These are phyloP conservation scores for Yamadazyma siamensis DNA, from an alignment of 1,139 yeast species.

Conservation along the genomic window DNA sequence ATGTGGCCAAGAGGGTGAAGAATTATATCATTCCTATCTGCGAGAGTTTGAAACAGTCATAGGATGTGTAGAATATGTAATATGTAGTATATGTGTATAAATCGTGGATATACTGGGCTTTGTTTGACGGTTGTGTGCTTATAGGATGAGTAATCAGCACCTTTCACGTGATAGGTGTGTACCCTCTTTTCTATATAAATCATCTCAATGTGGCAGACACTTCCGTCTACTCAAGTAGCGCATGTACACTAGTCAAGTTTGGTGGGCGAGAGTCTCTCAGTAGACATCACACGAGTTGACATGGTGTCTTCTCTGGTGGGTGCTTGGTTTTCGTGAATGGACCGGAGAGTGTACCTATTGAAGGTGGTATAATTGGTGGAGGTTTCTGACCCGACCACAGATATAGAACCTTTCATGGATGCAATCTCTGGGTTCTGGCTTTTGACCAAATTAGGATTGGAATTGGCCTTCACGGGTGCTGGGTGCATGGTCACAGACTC, in stretches of 20 bases:
- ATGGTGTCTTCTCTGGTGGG: too few relatives aligned
- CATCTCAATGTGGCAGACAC: too few relatives aligned
- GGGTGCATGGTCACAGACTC: conserved; percentile 1
- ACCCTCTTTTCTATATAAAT: too few relatives aligned
- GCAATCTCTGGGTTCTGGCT: conserved; percentile 16
- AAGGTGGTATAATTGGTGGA: conserved; percentile 8
- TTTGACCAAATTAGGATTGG: background rate
- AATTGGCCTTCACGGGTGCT: background rate
- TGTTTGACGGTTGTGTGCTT: too few relatives aligned
- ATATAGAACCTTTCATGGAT: conserved; percentile 23
- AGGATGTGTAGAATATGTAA: background rate
- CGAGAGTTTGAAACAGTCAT: conserved; percentile 7
- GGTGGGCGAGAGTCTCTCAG: too few relatives aligned
- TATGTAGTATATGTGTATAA: conserved; percentile 1
- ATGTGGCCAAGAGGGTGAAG: conserved; percentile 31
- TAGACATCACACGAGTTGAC: too few relatives aligned
- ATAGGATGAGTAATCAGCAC: too few relatives aligned
- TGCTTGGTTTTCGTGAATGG: too few relatives aligned
- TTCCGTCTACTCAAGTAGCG: too few relatives aligned
- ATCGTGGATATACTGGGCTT: too few relatives aligned
- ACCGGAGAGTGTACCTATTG: conserved; percentile 2
- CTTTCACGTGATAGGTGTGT: too few relatives aligned
- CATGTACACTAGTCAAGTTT: too few relatives aligned
- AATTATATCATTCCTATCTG: conserved; percentile 37
- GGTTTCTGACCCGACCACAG: conserved; percentile 12